Base-by-base conservation (phyloP, 2,329 filamentous ascomycete genomes). In the Davidsoniella eucalypti region DNA sequence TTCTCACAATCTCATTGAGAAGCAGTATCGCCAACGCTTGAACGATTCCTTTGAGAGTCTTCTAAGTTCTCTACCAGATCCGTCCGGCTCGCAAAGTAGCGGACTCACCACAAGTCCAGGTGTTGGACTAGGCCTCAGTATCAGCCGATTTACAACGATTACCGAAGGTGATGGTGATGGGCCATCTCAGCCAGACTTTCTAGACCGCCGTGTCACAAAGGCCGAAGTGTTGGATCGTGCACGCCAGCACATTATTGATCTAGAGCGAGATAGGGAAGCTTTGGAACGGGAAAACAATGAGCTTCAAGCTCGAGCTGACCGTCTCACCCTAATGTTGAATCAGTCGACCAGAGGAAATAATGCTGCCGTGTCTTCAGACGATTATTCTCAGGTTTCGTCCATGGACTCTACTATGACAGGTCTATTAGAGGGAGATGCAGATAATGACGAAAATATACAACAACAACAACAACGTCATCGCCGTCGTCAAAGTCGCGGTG, bases 161-260 rank as follows among this genome's bases (percentile, higher is more conserved):
- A 51, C 37, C 21, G 44, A 51, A 8, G 44, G 49, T 25, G 49
- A 51, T 29, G 49, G 44, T 25, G 49, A 51, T 16, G 44, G 49
- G n/a, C 49, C 49, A 12, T 51, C 49, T 4, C 14, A 50, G 26
- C n/a, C 47, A 14, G 57, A 58, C 16, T 37, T 55, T 3, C 54
- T 56, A 1, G 60, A 62, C n/a, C 56, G 54, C 21, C 58, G 58
- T n/a, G 55, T 63, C 21, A 65, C 62, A 55, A 65, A 65, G 50
- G 62, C 58, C 7, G 62, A 65, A 49, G 62, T 65, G 4, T 51
- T 65, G 26, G 63, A 65, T 37, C 56, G 63, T 55, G 63, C 63
- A 33, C 58, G 60, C 10, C 54, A 56, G 43, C 61, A 65, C 46
- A 65, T 65, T 39, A 51, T 58, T 47, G 51, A 55, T 41, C 54